A percentile compares a stretch with the other conserved stretches of the same genome.
These are phyloP conservation scores for Galium porrigens DNA, from an alignment of 305 asterid species.

Conservation along the genomic window DNA sequence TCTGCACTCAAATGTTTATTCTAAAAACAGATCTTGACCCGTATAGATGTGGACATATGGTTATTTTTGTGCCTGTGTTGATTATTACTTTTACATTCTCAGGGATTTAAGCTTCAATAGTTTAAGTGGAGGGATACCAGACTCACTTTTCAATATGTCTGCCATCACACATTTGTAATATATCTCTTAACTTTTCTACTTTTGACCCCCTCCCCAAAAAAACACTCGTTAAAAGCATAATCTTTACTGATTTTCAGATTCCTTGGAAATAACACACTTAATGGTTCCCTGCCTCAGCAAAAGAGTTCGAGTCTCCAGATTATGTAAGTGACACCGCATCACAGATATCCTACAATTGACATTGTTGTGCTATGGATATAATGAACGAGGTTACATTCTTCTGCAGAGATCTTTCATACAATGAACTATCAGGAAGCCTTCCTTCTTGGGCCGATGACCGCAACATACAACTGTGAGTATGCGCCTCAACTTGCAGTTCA, in stretches of 20 bases:
- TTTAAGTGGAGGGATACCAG: slow-evolving; percentile 47
- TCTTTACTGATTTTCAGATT: slow-evolving; percentile 29
- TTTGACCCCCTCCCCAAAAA: neutral
- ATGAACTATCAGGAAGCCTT: slow-evolving; percentile 50
- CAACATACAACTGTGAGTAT: slow-evolving; percentile 48
- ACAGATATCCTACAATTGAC: neutral
- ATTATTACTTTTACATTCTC: slow-evolving; percentile 11
- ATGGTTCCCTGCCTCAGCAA: slow-evolving; percentile 34
- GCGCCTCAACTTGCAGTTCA: neutral
- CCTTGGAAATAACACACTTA: slow-evolving; percentile 54
- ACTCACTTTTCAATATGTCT: slow-evolving; percentile 34
- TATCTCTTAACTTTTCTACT: slow-evolving; percentile 7
- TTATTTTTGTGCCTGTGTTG: neutral
- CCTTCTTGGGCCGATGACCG: slow-evolving; percentile 48
- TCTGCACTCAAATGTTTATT: neutral
- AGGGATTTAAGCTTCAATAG: slow-evolving; percentile 86
- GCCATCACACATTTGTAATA: slow-evolving; percentile 44
- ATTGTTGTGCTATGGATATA: neutral
- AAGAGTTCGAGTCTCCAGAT: slow-evolving; percentile 28
- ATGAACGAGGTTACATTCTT: slow-evolving; percentile 2
- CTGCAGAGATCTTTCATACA: slow-evolving; percentile 76
- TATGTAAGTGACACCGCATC: slow-evolving; percentile 27
- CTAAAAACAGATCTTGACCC: neutral
- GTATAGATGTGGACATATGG: neutral
- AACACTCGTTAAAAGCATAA: neutral